A percentile compares a stretch with the other conserved stretches of the same genome.
These are phyloP conservation scores for Termitomyces sp. DNA, from an alignment of 768 basidiomycete species.

Conservation along the genomic window DNA sequence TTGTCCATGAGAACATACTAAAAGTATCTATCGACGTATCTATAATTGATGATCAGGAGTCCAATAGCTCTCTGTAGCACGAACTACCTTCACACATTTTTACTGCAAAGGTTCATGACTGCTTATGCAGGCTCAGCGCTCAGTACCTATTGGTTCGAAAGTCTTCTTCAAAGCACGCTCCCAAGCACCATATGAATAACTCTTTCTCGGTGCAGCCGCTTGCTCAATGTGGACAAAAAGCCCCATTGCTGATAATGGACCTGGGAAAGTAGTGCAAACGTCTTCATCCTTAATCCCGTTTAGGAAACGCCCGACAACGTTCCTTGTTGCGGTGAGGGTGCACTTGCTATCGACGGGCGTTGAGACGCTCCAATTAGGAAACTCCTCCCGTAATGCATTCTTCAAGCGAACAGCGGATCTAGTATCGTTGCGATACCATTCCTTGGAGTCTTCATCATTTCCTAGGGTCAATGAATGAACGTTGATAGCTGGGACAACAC, in stretches of 20 bases:
- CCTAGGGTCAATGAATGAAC: constrained; percentile 7
- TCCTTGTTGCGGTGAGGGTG: constrained; percentile 36
- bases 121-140: neutral
- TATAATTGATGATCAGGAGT: neutral
- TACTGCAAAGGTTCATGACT: neutral
- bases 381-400: constrained; percentile 20
- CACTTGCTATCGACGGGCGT: constrained; percentile 38
- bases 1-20: neutral
- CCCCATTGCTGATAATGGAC: constrained; percentile 22
- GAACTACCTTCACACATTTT: too few relatives aligned
- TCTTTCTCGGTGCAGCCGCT: constrained; percentile 18
- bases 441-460: constrained; percentile 17
- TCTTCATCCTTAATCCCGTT: constrained; percentile 27
- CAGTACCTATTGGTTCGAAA: constrained; percentile 16
- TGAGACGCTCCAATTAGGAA: constrained; percentile 33
- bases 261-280: constrained; percentile 27
- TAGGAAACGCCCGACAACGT: constrained; percentile 39
- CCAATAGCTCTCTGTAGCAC: neutral
- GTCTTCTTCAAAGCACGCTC: constrained; percentile 25
- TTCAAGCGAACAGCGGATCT: constrained; percentile 34
- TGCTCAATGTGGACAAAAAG: constrained; percentile 43
- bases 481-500: neutral
- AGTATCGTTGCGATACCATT: constrained; percentile 34
- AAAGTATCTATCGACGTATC: neutral
- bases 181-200: constrained; percentile 28